Evolutionary conservation across 169 alveolate species (phyloP).

Genomic region (Plasmodium relictum): DNA sequence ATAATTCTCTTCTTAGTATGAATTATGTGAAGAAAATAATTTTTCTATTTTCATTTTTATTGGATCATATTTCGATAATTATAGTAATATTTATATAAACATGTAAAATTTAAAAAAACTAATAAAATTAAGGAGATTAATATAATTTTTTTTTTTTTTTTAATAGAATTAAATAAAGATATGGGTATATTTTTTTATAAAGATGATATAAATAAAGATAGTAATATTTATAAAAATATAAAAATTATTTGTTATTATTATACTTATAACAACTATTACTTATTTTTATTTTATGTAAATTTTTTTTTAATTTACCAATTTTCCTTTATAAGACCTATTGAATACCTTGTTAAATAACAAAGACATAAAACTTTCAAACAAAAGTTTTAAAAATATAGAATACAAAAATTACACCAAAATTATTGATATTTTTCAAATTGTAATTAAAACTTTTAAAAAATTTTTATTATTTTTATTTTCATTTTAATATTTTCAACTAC

Average conservation of each 20-base stretch:
- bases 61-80: constrained; percentile 70
- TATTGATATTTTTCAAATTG: constrained; percentile 46
- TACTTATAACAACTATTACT: background rate
- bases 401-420: constrained; percentile 15
- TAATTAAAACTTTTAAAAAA: constrained; percentile 13
- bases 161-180: constrained; percentile 44
- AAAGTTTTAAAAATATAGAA: constrained; percentile 32
- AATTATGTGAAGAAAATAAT: constrained; percentile 49
- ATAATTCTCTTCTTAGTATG: constrained; percentile 21
- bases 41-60: constrained; percentile 52
- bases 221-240: constrained; percentile 29
- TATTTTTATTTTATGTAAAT: constrained; percentile 1
- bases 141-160: constrained; percentile 4
- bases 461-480: constrained; percentile 6
- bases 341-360: constrained; percentile 36
- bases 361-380: constrained; percentile 59
- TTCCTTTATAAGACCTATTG: constrained; percentile 50
- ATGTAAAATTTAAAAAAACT: constrained; percentile 27
- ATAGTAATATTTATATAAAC: constrained; percentile 30
- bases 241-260: background rate
- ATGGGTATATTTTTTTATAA: constrained; percentile 54
- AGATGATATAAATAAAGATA: constrained; percentile 48
- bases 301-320: too few species aligned
- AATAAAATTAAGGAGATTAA: constrained; percentile 10
- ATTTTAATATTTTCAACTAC: background rate